Evolutionary conservation across 352 stramenopile species (phyloP).

Genomic region (Phytophthora pini): DNA sequence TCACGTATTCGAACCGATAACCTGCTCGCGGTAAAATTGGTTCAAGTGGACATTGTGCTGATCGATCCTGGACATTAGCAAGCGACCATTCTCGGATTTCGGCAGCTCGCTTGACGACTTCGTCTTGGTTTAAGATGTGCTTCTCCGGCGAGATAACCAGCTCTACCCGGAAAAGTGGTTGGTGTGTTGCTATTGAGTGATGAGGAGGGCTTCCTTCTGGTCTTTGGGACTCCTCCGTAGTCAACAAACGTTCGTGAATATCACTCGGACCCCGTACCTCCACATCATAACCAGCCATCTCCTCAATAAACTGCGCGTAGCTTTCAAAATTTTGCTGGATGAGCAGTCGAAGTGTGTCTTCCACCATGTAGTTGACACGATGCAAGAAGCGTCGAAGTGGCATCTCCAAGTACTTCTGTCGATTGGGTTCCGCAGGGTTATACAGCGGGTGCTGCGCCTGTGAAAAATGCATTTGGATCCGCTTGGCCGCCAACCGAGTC

Average conservation of each 20-base stretch:
- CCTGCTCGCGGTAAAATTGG: slow-evolving; percentile 42
- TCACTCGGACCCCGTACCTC: slow-evolving; percentile 55
- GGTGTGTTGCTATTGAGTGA: slow-evolving; percentile 34
- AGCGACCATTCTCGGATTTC: slow-evolving; percentile 75
- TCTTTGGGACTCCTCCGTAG: slow-evolving; percentile 2
- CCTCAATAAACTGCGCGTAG: slow-evolving; percentile 75
- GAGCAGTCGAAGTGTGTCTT: slow-evolving; percentile 69
- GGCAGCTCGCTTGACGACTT: slow-evolving; percentile 52
- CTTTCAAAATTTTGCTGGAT: slow-evolving; percentile 73
- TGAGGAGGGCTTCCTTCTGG: slow-evolving; percentile 4
- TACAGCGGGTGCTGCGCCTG: slow-evolving; percentile 61
- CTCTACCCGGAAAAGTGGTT: slow-evolving; percentile 79
- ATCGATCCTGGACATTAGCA: slow-evolving; percentile 57
- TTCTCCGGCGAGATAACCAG: slow-evolving; percentile 69
- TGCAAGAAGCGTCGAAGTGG: slow-evolving; percentile 65
- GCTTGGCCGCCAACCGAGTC: slow-evolving; percentile 74
- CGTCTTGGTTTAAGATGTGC: slow-evolving; percentile 59
- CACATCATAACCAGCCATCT: slow-evolving; percentile 70
- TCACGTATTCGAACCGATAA: slow-evolving; percentile 84
- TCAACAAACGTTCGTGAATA: slow-evolving; percentile 38
- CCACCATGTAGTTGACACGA: slow-evolving; percentile 86
- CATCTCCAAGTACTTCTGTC: slow-evolving; percentile 70
- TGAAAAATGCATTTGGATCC: slow-evolving; percentile 72
- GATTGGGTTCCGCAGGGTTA: slow-evolving; percentile 72
- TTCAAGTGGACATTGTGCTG: slow-evolving; percentile 63